These are phyloP conservation scores for Croton laevigatus DNA, from an alignment of 441 rosid species.

Conservation along the genomic window DNA sequence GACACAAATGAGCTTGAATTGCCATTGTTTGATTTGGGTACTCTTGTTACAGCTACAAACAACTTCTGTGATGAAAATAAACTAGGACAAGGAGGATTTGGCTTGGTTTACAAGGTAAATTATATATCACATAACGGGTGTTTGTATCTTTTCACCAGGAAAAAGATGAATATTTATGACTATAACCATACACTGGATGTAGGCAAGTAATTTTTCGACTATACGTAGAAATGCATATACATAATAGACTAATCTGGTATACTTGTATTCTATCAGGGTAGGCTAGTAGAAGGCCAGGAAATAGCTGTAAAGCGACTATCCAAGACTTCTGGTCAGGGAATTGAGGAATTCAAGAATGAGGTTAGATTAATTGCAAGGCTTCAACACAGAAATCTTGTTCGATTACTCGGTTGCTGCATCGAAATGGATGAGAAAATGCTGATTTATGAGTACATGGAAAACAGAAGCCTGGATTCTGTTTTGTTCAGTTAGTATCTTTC, in stretches of 20 bases:
- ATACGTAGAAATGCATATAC: too few relatives aligned
- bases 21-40: conserved; percentile 55
- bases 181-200: too few relatives aligned
- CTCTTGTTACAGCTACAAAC: conserved; percentile 48
- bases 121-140: too few relatives aligned
- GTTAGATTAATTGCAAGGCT: conserved; percentile 51
- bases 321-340: conserved; percentile 47
- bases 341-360: conserved; percentile 63
- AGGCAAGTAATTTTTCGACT: too few relatives aligned
- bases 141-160: too few relatives aligned
- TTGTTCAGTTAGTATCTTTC: conserved; percentile 38
- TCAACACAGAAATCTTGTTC: conserved; percentile 58
- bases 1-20: conserved; percentile 57
- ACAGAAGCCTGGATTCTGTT: conserved; percentile 52
- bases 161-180: too few relatives aligned
- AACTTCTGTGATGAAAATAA: conserved; percentile 51
- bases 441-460: conserved; percentile 50
- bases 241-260: neutral
- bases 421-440: conserved; percentile 52
- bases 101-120: conserved; percentile 71
- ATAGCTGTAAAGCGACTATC: conserved; percentile 62
- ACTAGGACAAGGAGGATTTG: conserved; percentile 82
- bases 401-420: conserved; percentile 48
- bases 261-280: conserved; percentile 39
- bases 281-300: conserved; percentile 46